These are phyloP conservation scores for Akebia trifoliata DNA, from an alignment of 164 flowering plant species.

Conservation along the genomic window DNA sequence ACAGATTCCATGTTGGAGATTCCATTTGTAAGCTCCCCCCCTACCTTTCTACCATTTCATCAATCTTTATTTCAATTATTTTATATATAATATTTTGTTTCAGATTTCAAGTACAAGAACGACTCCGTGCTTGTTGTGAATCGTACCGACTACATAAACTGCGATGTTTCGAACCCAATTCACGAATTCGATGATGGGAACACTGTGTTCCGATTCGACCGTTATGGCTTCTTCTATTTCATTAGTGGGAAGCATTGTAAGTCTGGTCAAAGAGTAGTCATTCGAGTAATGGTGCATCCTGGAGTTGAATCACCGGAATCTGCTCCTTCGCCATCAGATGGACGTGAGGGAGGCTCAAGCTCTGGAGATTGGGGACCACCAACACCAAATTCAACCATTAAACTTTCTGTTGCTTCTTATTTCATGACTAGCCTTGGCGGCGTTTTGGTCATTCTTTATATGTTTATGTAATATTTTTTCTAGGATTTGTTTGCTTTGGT, in stretches of 20 bases:
- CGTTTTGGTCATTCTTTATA: constrained; percentile 22
- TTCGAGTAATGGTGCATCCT: constrained; percentile 43
- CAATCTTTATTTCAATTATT: neutral
- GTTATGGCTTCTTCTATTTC: constrained; percentile 53
- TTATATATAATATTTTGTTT: neutral
- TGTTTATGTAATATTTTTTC: constrained; percentile 16
- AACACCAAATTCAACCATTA: constrained; percentile 23
- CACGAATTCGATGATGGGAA: constrained; percentile 33
- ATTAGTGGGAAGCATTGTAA: constrained; percentile 47
- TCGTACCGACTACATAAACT: constrained; percentile 29
- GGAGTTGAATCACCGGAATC: constrained; percentile 11
- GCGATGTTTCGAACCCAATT: constrained; percentile 32
- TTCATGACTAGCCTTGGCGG: constrained; percentile 27
- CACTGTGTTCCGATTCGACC: constrained; percentile 35
- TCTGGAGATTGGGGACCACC: constrained; percentile 15
- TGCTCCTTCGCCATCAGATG: constrained; percentile 23
- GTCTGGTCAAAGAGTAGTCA: constrained; percentile 39
- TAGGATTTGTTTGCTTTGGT: neutral
- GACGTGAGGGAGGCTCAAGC: constrained; percentile 1
- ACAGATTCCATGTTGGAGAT: constrained; percentile 58
- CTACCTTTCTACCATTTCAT: neutral
- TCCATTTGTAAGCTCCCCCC: constrained; percentile 39
- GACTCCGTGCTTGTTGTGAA: constrained; percentile 59
- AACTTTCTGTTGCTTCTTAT: constrained; percentile 23
- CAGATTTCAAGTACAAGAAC: constrained; percentile 53